phyloP scores from a whole-genome alignment of 2,329 filamentous ascomycete species.

The Fusarium graminum region DNA sequence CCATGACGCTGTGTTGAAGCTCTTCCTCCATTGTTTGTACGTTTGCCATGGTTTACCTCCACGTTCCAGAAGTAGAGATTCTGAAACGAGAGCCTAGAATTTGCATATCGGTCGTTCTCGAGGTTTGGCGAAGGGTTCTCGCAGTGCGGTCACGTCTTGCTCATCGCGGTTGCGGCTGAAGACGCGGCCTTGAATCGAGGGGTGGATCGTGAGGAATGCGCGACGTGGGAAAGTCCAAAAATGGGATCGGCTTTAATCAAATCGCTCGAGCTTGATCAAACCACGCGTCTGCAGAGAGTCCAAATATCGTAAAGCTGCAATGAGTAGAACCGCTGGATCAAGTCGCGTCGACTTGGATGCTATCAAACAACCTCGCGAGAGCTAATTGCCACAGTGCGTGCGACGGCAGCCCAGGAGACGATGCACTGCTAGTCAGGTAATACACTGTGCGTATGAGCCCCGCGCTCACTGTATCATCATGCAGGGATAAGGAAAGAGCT shows the following conservation, averaged over 20 bases:
- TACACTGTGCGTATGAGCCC: constrained; percentile 10
- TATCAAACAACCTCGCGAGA: constrained; percentile 47
- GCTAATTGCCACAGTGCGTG: constrained; percentile 50
- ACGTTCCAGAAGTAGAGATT: constrained; percentile 42
- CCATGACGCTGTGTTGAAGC: constrained; percentile 67
- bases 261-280: constrained; percentile 1
- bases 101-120: constrained; percentile 51
- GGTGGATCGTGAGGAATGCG: constrained; percentile 14
- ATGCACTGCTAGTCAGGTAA: constrained; percentile 4
- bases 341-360: constrained; percentile 45
- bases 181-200: constrained; percentile 43
- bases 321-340: constrained; percentile 28
- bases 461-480: constrained; percentile 22
- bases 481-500: constrained; percentile 40
- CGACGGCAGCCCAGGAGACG: constrained; percentile 29
- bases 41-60: constrained; percentile 60
- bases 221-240: constrained; percentile 4
- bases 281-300: constrained; percentile 25
- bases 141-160: constrained; percentile 40
- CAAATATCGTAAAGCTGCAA: constrained; percentile 26
- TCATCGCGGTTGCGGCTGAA: constrained; percentile 43
- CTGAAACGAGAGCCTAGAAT: constrained; percentile 27
- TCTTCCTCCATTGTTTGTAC: constrained; percentile 69
- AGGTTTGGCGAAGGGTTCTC: constrained; percentile 43
- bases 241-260: constrained; percentile 5